A percentile compares a stretch with the other conserved stretches of the same genome.
Conservation (phyloP, 2,329 filamentous ascomycete species). For the Lizonia empirigonia region DNA sequence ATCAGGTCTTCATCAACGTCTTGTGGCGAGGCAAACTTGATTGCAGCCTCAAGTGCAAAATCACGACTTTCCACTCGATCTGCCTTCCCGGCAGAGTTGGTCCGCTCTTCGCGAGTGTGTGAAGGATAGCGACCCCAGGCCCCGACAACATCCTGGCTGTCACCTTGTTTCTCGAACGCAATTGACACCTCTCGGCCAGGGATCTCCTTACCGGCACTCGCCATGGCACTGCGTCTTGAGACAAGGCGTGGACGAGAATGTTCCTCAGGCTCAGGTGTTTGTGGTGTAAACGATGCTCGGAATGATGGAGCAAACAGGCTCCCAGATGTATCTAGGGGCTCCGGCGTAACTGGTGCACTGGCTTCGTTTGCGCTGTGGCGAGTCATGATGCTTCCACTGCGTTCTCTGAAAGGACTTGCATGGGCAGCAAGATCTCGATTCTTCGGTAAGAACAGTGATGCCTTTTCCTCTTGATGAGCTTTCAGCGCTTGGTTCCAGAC, state of each 20-base stretch:
- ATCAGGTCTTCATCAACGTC: slow-evolving; percentile 30
- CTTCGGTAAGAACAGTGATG: slow-evolving; percentile 40
- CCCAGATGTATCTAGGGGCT: not conserved
- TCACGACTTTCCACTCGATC: slow-evolving; percentile 52
- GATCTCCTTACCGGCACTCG: slow-evolving; percentile 10
- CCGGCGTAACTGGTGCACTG: not conserved
- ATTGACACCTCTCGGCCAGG: slow-evolving; percentile 19
- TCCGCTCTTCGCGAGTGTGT: slow-evolving; percentile 51
- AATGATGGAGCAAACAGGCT: not conserved
- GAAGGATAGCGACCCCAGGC: slow-evolving; percentile 56
- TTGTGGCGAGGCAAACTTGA: slow-evolving; percentile 29
- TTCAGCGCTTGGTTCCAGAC: slow-evolving; percentile 48
- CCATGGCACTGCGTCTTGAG: slow-evolving; percentile 30
- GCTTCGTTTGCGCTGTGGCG: slow-evolving; percentile 5
- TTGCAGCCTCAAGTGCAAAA: slow-evolving; percentile 48
- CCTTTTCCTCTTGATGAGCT: slow-evolving; percentile 44
- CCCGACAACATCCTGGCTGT: slow-evolving; percentile 35
- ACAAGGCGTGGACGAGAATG: not conserved
- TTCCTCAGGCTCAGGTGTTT: not conserved
- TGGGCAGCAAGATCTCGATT: slow-evolving; percentile 38
- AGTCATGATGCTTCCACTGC: slow-evolving; percentile 33
- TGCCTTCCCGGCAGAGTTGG: slow-evolving; percentile 45
- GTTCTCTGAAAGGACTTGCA: slow-evolving; percentile 40
- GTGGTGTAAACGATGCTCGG: not conserved
- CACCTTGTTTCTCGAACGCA: slow-evolving; percentile 37